Percentiles rank a stretch among this genome's conserved stretches.
These are phyloP conservation scores for Mimosa bimucronata DNA, from an alignment of 306 rosid species.

Conservation along the genomic window DNA sequence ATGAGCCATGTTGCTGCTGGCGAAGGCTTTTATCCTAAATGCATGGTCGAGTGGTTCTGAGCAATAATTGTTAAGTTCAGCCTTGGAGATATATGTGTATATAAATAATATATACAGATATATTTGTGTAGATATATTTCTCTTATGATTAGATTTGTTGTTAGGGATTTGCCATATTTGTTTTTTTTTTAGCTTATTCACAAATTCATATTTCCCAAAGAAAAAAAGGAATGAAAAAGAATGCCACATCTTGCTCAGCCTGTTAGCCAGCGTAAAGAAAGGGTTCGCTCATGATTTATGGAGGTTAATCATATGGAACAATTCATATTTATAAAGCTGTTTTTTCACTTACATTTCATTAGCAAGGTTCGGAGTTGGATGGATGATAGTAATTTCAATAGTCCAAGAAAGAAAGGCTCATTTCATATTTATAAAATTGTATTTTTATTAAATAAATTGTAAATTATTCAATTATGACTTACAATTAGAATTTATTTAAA, in stretches of 20 bases:
- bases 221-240: too few relatives aligned
- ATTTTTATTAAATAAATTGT: background rate
- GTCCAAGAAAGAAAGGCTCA: too few relatives aligned
- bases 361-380: too few relatives aligned
- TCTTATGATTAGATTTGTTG: background rate
- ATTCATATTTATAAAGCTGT: too few relatives aligned
- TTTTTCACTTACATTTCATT: too few relatives aligned
- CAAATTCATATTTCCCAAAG: background rate
- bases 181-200: background rate
- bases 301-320: too few relatives aligned
- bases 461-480: too few relatives aligned
- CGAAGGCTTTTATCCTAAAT: conserved; percentile 72
- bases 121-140: background rate
- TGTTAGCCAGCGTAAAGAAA: background rate
- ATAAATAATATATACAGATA: background rate
- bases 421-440: too few relatives aligned
- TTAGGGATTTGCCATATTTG: background rate
- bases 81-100: background rate
- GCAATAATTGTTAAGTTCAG: background rate
- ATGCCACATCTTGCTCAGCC: background rate
- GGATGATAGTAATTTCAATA: too few relatives aligned
- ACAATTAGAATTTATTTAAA: too few relatives aligned
- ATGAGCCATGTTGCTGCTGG: conserved; percentile 69
- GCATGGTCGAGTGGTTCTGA: conserved; percentile 81
- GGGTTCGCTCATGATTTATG: background rate